Evolutionary conservation across 306 rosid genomes (phyloP).

Genomic region (Vigna angularis): DNA sequence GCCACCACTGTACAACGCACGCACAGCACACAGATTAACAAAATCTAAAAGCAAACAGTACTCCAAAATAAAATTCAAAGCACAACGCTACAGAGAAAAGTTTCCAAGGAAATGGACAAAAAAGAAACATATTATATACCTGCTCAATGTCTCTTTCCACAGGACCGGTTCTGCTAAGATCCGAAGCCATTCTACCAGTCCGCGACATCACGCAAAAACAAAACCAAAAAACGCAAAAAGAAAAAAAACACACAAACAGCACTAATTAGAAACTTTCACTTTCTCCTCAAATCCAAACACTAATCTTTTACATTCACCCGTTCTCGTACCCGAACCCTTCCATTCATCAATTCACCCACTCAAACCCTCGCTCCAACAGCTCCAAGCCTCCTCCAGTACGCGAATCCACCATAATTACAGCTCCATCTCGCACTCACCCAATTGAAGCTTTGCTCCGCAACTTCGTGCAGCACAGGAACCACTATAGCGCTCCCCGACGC

Average conservation of each 20-base stretch:
- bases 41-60: slow-evolving; percentile 38
- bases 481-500: slow-evolving; percentile 10
- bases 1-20: slow-evolving; percentile 12
- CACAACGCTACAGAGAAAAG: slow-evolving; percentile 25
- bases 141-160: slow-evolving; percentile 95
- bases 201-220: slow-evolving; percentile 56
- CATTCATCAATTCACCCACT: slow-evolving; percentile 63
- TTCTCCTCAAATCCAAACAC: slow-evolving; percentile 58
- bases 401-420: slow-evolving; percentile 68
- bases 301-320: slow-evolving; percentile 54
- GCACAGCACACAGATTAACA: slow-evolving; percentile 16
- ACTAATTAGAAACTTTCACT: slow-evolving; percentile 49
- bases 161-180: slow-evolving; percentile 87
- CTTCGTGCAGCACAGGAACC: slow-evolving; percentile 24
- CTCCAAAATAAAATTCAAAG: slow-evolving; percentile 29
- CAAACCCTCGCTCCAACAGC: slow-evolving; percentile 51
- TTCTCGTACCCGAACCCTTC: slow-evolving; percentile 72
- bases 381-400: slow-evolving; percentile 51
- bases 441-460: slow-evolving; percentile 45
- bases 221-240: slow-evolving; percentile 19
- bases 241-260: slow-evolving; percentile 30
- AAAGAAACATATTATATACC: slow-evolving; percentile 58
- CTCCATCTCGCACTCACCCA: slow-evolving; percentile 45
- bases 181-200: slow-evolving; percentile 85
- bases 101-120: slow-evolving; percentile 31